A percentile compares a stretch with the other conserved stretches of the same genome.
phyloP scores from a whole-genome alignment of 179 eudicot genomes.

The Sideroxylon spinosum region DNA sequence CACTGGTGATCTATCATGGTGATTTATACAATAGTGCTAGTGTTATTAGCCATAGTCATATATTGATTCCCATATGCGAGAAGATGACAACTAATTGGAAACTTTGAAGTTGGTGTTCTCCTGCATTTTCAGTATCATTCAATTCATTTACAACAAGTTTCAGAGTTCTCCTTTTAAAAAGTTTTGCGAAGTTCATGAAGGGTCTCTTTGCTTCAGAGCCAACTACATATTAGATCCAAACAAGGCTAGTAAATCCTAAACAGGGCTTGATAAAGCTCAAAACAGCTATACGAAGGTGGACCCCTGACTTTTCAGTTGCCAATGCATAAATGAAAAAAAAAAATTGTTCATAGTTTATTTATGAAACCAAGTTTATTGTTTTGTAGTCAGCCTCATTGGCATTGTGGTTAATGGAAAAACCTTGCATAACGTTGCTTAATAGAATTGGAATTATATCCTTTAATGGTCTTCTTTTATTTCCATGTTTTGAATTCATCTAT shows the following conservation, averaged over 20 bases:
- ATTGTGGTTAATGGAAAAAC: not conserved
- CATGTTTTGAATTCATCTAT: not conserved
- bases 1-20: not conserved
- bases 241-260: slow-evolving; percentile 6
- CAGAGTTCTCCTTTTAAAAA: not conserved
- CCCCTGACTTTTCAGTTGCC: not conserved
- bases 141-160: not conserved
- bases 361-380: not conserved
- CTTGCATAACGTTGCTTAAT: slow-evolving; percentile 4
- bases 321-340: not conserved
- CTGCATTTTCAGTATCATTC: not conserved
- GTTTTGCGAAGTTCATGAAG: not conserved
- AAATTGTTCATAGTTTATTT: too few species aligned
- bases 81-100: too few species aligned
- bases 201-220: not conserved
- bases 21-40: not conserved
- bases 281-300: not conserved
- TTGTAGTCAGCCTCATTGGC: not conserved
- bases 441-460: not conserved
- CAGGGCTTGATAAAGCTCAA: not conserved
- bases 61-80: not conserved
- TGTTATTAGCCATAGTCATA: slow-evolving; percentile 3
- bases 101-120: not conserved
- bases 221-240: not conserved
- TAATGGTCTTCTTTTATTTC: not conserved